Evolutionary conservation across 176 grass and related monocot genomes (phyloP).

Genomic region (Oryza coarctata): DNA sequence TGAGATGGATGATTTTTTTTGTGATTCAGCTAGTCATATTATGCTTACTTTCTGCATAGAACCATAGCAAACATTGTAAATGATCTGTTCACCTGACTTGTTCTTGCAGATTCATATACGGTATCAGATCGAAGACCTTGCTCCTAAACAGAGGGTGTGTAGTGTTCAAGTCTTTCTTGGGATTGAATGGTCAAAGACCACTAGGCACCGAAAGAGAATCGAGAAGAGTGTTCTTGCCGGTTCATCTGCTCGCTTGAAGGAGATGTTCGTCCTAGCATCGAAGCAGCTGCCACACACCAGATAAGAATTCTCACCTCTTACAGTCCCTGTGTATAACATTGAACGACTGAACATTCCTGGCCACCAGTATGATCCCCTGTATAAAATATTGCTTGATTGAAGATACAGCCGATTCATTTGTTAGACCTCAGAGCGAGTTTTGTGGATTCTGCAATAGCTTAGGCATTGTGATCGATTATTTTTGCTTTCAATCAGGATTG

Average conservation of each 20-base stretch:
- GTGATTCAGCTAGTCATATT: not conserved
- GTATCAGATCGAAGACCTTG: conserved; percentile 72
- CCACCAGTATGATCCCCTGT: conserved; percentile 5
- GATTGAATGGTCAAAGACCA: conserved; percentile 82
- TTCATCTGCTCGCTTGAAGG: conserved; percentile 63
- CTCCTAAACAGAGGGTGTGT: conserved; percentile 64
- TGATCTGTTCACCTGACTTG: conserved; percentile 21
- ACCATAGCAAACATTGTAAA: not conserved
- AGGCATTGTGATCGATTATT: not conserved
- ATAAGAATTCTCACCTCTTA: conserved; percentile 28
- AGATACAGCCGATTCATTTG: conserved; percentile 17
- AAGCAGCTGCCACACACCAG: conserved; percentile 43
- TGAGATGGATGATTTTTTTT: conserved; percentile 5
- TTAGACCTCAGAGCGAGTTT: conserved; percentile 19
- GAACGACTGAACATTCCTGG: conserved; percentile 23
- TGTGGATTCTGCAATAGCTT: conserved; percentile 1
- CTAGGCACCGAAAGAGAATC: conserved; percentile 76
- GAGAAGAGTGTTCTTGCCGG: conserved; percentile 87
- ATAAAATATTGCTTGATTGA: conserved; percentile 35
- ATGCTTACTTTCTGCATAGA: not conserved
- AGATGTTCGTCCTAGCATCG: conserved; percentile 64
- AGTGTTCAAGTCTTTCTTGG: conserved; percentile 72
- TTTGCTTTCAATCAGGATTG: conserved; percentile 11
- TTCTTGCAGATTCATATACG: conserved; percentile 71
- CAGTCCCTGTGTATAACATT: conserved; percentile 31